Evolutionary conservation across 176 grass and related monocot genomes (phyloP).

Genomic region (Metroxylon sagu): DNA sequence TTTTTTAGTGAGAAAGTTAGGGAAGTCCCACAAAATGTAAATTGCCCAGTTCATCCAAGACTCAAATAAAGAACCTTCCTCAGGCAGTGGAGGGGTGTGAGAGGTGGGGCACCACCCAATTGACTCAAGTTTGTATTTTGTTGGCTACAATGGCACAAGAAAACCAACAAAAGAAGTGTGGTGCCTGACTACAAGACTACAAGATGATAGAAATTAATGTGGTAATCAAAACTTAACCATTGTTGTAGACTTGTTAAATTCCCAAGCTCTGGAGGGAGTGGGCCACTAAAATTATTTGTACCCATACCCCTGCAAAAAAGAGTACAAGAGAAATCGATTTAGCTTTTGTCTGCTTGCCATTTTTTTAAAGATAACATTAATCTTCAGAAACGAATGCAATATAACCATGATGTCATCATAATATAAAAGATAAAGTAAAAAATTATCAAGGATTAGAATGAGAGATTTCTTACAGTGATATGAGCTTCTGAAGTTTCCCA

Average conservation of each 20-base stretch:
- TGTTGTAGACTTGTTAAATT: slow-evolving; percentile 40
- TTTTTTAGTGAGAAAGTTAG: neutral
- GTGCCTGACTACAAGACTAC: neutral
- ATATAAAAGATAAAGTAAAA: no score
- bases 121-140: no score
- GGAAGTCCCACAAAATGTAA: neutral
- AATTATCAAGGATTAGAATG: neutral
- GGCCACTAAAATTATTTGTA: slow-evolving; percentile 59
- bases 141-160: no score
- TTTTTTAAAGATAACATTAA: no score
- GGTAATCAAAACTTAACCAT: slow-evolving; percentile 26
- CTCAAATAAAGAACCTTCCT: no score
- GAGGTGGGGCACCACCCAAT: no score
- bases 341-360: no score
- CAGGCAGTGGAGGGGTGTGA: no score
- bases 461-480: slow-evolving; percentile 34
- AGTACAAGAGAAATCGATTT: no score
- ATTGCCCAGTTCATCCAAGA: no score
- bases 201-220: neutral
- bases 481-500: slow-evolving; percentile 50
- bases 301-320: slow-evolving; percentile 38
- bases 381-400: no score
- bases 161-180: neutral
- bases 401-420: no score
- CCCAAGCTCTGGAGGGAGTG: slow-evolving; percentile 59